Percentiles rank a stretch among this genome's conserved stretches.
Evolutionary conservation across 306 rosid genomes (phyloP).

Genomic region (Sesbania bispinosa): DNA sequence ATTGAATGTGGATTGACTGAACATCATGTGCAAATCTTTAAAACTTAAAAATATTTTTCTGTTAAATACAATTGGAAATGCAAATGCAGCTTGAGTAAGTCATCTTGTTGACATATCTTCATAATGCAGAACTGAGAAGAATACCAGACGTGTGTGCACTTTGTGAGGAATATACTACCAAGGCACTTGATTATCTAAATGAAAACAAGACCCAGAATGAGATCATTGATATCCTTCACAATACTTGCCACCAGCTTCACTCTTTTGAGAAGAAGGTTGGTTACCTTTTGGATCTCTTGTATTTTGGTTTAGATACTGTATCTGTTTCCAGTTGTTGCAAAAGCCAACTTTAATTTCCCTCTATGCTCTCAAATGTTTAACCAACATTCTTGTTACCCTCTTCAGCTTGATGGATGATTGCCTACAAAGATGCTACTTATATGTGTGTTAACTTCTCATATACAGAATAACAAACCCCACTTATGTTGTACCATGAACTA

Average conservation of each 20-base stretch:
- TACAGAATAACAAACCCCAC: background rate
- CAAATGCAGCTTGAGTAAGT: background rate
- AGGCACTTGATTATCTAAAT: slow-evolving; percentile 62
- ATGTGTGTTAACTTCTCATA: background rate
- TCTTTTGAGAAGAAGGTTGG: slow-evolving; percentile 50
- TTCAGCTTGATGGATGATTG: background rate
- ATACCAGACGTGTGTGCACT: slow-evolving; percentile 58
- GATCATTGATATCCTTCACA: slow-evolving; percentile 52
- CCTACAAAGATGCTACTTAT: background rate
- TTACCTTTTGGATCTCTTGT: background rate
- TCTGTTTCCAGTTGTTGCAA: background rate
- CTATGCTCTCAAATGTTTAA: background rate
- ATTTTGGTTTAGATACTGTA: background rate
- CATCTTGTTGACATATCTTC: slow-evolving; percentile 9
- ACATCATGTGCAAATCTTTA: background rate
- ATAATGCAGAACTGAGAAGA: slow-evolving; percentile 34
- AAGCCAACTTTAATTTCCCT: background rate
- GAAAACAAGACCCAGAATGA: slow-evolving; percentile 70
- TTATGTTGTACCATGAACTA: background rate
- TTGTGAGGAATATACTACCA: slow-evolving; percentile 66
- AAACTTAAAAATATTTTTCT: background rate
- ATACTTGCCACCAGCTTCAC: slow-evolving; percentile 43
- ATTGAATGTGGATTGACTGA: background rate
- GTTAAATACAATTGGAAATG: background rate
- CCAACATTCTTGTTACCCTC: background rate